Conservation (phyloP, 1,284 basidiomycete genomes). For the Ceratobasidium sp. region DNA sequence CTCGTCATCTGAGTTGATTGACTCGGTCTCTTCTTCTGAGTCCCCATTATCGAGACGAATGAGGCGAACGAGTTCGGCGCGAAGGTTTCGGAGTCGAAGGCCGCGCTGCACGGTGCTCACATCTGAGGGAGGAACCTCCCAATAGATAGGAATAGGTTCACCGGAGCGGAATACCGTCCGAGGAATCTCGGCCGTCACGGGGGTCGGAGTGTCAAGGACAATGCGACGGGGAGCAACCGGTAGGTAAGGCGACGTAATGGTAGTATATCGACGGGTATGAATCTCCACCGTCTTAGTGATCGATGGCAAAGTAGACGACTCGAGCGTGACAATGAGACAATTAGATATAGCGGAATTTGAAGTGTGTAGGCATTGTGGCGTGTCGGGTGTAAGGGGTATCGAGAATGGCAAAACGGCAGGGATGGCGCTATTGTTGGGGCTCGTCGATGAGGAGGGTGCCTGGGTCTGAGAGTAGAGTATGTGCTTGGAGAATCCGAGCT, state of each 20-base stretch:
- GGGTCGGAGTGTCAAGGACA: conserved; percentile 67
- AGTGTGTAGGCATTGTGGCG: conserved; percentile 79
- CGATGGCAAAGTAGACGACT: conserved; percentile 58
- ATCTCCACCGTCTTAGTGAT: conserved; percentile 69
- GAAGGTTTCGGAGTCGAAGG: conserved; percentile 75
- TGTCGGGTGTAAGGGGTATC: conserved; percentile 75
- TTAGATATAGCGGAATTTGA: conserved; percentile 73
- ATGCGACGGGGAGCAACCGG: conserved; percentile 68
- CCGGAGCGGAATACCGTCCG: conserved; percentile 72
- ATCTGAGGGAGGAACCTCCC: conserved; percentile 76
- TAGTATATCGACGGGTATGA: conserved; percentile 76
- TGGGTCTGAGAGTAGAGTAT: conserved; percentile 59
- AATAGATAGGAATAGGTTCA: conserved; percentile 77
- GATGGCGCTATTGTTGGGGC: conserved; percentile 54
- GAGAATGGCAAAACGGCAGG: conserved; percentile 77
- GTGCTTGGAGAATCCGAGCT: conserved; percentile 66
- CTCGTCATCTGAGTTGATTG: conserved; percentile 38
- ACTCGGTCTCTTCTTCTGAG: conserved; percentile 48
- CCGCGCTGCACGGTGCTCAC: conserved; percentile 72
- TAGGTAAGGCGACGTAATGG: conserved; percentile 64
- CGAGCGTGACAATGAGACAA: conserved; percentile 69
- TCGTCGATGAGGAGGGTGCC: conserved; percentile 51
- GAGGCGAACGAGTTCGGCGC: conserved; percentile 71
- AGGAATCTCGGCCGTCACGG: conserved; percentile 73
- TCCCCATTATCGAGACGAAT: conserved; percentile 48